Evolutionary conservation across 2,329 filamentous ascomycete species (phyloP).

Genomic region (Xylaria multiplex): DNA sequence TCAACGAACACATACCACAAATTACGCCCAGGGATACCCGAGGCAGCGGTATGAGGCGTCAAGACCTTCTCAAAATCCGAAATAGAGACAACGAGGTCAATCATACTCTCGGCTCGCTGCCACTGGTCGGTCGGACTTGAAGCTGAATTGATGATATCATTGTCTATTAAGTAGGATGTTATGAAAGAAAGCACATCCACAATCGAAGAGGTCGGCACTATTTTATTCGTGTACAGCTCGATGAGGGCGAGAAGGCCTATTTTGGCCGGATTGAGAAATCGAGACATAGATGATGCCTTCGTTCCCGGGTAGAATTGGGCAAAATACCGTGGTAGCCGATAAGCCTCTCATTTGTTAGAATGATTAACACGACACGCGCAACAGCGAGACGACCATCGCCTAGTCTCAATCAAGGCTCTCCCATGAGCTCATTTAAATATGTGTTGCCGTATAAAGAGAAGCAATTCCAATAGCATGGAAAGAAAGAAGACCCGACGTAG

Average conservation of each 20-base stretch:
- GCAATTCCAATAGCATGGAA: background rate
- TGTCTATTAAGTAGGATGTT: conserved; percentile 73
- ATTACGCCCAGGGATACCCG: conserved; percentile 75
- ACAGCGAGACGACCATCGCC: conserved; percentile 27
- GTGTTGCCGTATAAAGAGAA: conserved; percentile 5
- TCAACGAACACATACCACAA: conserved; percentile 88
- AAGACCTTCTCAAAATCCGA: conserved; percentile 70
- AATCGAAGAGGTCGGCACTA: conserved; percentile 74
- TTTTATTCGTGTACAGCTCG: conserved; percentile 80
- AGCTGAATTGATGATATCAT: conserved; percentile 50
- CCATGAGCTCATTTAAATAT: background rate
- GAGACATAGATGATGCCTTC: conserved; percentile 66
- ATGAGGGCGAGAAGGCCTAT: conserved; percentile 83
- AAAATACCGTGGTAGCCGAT: background rate
- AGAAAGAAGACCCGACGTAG: background rate
- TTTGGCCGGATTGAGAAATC: conserved; percentile 89
- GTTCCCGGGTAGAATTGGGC: background rate
- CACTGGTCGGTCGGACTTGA: conserved; percentile 53
- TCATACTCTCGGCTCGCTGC: conserved; percentile 60
- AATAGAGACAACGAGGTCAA: conserved; percentile 64
- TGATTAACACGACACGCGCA: conserved; percentile 2
- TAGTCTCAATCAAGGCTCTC: conserved; percentile 22
- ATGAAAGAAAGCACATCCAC: conserved; percentile 83
- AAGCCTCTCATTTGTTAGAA: conserved; percentile 13
- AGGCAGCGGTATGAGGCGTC: conserved; percentile 60